Evolutionary conservation across 2,329 filamentous ascomycete genomes (phyloP).

Genomic region (Leptoxyphium fumago): DNA sequence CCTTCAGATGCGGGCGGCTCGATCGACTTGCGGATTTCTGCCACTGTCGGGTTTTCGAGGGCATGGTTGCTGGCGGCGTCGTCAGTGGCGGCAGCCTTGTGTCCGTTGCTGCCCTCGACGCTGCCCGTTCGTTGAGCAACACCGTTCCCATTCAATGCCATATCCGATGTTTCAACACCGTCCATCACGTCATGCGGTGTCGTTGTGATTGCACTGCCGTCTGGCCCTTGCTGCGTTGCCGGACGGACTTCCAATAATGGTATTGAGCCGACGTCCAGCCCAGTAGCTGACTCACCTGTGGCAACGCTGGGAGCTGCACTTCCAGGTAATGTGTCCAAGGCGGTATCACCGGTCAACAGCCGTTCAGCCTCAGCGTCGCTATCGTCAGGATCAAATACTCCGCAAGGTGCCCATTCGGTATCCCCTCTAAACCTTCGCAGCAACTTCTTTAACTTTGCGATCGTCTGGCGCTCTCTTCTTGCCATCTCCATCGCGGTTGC

Average conservation of each 20-base stretch:
- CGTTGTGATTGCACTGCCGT: background rate
- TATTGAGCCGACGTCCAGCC: background rate
- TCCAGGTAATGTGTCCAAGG: background rate
- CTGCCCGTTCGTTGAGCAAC: background rate
- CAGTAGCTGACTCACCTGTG: conserved; percentile 4
- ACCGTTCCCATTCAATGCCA: conserved; percentile 5
- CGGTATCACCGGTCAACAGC: background rate
- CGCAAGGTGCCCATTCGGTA: conserved; percentile 48
- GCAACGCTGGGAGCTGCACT: conserved; percentile 9
- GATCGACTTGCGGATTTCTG: conserved; percentile 2
- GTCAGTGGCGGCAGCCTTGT: background rate
- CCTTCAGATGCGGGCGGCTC: conserved; percentile 18
- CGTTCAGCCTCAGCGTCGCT: background rate
- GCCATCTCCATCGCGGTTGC: conserved; percentile 55
- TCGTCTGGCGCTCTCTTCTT: conserved; percentile 56
- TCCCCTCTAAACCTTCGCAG: conserved; percentile 63
- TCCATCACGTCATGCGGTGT: conserved; percentile 9
- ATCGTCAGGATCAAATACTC: conserved; percentile 27
- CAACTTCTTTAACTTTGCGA: conserved; percentile 62
- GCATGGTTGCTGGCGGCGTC: background rate
- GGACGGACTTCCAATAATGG: background rate
- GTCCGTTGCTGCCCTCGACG: background rate
- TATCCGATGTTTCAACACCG: conserved; percentile 12
- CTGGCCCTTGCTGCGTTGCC: background rate
- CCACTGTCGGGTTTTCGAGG: conserved; percentile 2